Base-by-base conservation (phyloP, 2,329 filamentous ascomycete genomes). In the Aspergillus terreus region DNA sequence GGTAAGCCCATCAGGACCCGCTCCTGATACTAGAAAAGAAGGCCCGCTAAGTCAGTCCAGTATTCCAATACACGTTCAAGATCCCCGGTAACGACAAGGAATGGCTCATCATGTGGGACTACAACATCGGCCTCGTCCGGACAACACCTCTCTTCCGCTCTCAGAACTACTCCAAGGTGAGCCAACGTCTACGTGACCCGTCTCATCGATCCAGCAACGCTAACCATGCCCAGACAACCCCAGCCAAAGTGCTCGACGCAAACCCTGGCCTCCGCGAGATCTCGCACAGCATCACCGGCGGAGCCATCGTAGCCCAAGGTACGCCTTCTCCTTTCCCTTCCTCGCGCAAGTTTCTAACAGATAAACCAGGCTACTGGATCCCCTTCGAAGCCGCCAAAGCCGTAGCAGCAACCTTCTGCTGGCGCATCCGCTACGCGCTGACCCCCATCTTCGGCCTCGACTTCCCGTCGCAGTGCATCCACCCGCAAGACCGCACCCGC, bases 61-160 rank as follows among this genome's bases (percentile, higher is more conserved):
- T 71, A 11, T 66, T 66, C n/a, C 60, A 91, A 62, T 97, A 96
- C 70, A 84, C 82, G 33, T 96, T 95, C 76, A 82, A 78, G 59
- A 68, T 87, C 3, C 88, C 88, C 0, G 83, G 79, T 10, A 82
- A 87, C 43, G 80, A 85, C 2, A 80, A 78, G 56, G 78, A 82
- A 47, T 92, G 87, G 68, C 83, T 82, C 1, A 85, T 97, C 54
- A 91, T 96, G 83, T 99, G 94, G 94, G 94, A 99, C 71, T 96
- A 96, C 75, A 92, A 95, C 62, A 84, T 92, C 55, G 94, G 94
- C 7, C 84, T 97, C 27, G 92, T 97, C 56, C 86, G 92, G 55
- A 95, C 95, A 71, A 96, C 92, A 2, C 88, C 91, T 25, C 89
- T 97, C 67, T 97, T 97, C 80, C 96, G 96, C 70, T 91, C 88